A percentile compares a stretch with the other conserved stretches of the same genome.
phyloP scores from a whole-genome alignment of 2,329 filamentous ascomycete species.

The Fusarium nygamai region DNA sequence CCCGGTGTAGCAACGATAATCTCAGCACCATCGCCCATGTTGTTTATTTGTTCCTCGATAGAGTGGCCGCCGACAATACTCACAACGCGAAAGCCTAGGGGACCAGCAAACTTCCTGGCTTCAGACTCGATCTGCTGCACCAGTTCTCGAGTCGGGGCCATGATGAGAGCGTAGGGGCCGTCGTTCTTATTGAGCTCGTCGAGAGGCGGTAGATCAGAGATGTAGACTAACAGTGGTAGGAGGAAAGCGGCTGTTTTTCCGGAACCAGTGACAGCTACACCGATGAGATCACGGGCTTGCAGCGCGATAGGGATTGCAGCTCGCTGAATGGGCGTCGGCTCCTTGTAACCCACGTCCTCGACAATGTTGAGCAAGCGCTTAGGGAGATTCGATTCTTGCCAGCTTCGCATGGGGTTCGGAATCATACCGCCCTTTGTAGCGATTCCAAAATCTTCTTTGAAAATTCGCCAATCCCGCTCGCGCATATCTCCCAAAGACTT shows the following conservation, averaged over 20 bases:
- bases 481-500: conserved; percentile 94
- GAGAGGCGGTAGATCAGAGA: conserved; percentile 86
- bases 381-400: conserved; percentile 86
- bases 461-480: conserved; percentile 98
- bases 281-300: conserved; percentile 94
- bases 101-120: conserved; percentile 89
- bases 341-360: conserved; percentile 85
- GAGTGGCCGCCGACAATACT: conserved; percentile 98
- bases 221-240: conserved; percentile 92
- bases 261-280: conserved; percentile 96
- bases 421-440: conserved; percentile 90
- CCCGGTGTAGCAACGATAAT: conserved; percentile 99
- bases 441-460: conserved; percentile 99
- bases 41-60: conserved; percentile 91
- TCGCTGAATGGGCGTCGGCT: conserved; percentile 91
- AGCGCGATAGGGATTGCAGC: conserved; percentile 95
- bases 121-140: conserved; percentile 97
- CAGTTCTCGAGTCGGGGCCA: conserved; percentile 95
- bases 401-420: conserved; percentile 95
- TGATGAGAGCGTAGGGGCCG: conserved; percentile 95
- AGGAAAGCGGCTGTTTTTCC: conserved; percentile 98
- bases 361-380: conserved; percentile 82
- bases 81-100: conserved; percentile 92
- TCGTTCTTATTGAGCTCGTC: conserved; percentile 90
- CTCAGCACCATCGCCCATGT: conserved; percentile 90